These are phyloP conservation scores for Phytophthora vignae DNA, from an alignment of 352 stramenopile species.

Conservation along the genomic window DNA sequence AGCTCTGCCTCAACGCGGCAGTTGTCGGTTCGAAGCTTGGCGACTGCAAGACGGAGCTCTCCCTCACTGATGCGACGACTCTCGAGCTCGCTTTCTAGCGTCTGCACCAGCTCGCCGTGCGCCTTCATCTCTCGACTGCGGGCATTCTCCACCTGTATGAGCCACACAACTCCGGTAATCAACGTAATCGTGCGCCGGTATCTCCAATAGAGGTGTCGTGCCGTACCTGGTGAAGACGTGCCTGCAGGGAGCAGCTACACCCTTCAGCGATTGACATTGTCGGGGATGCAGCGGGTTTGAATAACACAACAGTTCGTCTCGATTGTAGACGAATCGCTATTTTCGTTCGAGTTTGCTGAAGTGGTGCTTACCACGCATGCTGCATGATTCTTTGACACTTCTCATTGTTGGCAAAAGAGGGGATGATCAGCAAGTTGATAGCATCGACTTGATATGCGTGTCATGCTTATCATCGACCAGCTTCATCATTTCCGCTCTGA, in stretches of 20 bases:
- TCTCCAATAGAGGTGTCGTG: background rate
- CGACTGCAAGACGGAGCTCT: constrained; percentile 49
- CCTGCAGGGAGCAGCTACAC: constrained; percentile 41
- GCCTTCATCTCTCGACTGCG: constrained; percentile 58
- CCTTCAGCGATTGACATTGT: constrained; percentile 12
- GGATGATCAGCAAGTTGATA: no score
- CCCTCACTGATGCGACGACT: constrained; percentile 27
- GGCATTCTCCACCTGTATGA: constrained; percentile 47
- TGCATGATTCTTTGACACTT: no score
- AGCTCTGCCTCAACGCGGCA: constrained; percentile 55
- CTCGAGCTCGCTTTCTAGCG: constrained; percentile 47
- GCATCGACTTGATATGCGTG: background rate
- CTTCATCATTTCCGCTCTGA: background rate
- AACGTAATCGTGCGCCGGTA: background rate
- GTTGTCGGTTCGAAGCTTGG: constrained; percentile 54
- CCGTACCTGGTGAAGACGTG: constrained; percentile 50
- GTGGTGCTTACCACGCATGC: background rate
- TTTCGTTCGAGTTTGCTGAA: background rate
- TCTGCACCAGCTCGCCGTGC: constrained; percentile 48
- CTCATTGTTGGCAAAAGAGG: no score
- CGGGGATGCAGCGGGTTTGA: background rate
- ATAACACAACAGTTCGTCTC: no score
- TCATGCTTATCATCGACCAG: background rate
- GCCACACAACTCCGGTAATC: background rate
- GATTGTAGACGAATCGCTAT: background rate